Evolutionary conservation across 345 rosid species (phyloP).

Genomic region (Arabidopsis arenosa): DNA sequence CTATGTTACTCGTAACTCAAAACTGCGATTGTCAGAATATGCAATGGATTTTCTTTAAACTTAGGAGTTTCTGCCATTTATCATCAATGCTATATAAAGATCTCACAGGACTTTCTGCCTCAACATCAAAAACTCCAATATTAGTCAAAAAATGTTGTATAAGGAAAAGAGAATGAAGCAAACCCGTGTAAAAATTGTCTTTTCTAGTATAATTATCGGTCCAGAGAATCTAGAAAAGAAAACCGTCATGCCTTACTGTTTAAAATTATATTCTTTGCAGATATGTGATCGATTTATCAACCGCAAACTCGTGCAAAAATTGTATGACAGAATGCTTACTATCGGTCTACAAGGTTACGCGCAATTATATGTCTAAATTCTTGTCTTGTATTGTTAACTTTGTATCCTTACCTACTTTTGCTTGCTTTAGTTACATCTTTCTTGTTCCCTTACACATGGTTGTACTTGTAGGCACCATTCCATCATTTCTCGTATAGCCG

Average conservation of each 20-base stretch:
- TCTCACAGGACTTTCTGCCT: too few species aligned
- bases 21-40: too few species aligned
- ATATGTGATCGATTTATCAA: slow-evolving; percentile 86
- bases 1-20: too few species aligned
- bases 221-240: neutral
- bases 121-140: too few species aligned
- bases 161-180: too few species aligned
- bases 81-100: too few species aligned
- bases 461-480: slow-evolving; percentile 72
- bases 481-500: slow-evolving; percentile 76
- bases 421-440: neutral
- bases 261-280: slow-evolving; percentile 47
- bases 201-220: too few species aligned
- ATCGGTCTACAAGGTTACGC: slow-evolving; percentile 94
- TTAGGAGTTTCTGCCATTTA: too few species aligned
- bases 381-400: slow-evolving; percentile 26
- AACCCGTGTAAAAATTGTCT: too few species aligned
- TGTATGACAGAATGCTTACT: slow-evolving; percentile 86
- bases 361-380: slow-evolving; percentile 62
- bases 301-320: slow-evolving; percentile 69
- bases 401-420: slow-evolving; percentile 1
- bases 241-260: slow-evolving; percentile 9
- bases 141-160: too few species aligned
- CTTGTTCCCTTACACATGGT: slow-evolving; percentile 15
- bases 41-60: too few species aligned